Evolutionary conservation across 1,284 basidiomycete species (phyloP).

Genomic region (Leccinum pachyderme): DNA sequence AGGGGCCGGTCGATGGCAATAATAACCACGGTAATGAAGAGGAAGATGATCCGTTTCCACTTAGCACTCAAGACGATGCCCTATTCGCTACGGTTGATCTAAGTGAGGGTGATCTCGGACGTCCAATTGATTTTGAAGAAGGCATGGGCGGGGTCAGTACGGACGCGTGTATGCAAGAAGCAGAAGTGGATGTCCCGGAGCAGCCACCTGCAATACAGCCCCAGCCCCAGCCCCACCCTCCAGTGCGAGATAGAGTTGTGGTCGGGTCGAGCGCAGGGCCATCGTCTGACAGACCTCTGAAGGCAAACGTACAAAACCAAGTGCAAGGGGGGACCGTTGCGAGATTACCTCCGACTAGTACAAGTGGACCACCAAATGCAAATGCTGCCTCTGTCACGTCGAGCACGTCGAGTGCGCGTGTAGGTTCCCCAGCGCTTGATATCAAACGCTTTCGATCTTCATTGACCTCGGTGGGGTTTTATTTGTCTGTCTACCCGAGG

Average conservation of each 20-base stretch:
- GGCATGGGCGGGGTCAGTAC: constrained; percentile 14
- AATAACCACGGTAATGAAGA: constrained; percentile 1
- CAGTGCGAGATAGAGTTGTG: constrained; percentile 2
- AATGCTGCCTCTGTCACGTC: constrained; percentile 5
- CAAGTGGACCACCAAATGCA: constrained; percentile 6
- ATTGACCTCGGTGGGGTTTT: constrained; percentile 42
- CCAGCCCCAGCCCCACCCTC: background rate
- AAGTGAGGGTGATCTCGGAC: constrained; percentile 48
- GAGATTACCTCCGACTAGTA: background rate
- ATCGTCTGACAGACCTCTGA: background rate
- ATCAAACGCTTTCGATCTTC: constrained; percentile 31
- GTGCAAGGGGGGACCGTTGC: background rate
- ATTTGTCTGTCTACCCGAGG: background rate
- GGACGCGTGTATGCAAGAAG: constrained; percentile 9
- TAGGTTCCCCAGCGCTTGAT: background rate
- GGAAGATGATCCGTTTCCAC: constrained; percentile 43
- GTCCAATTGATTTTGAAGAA: constrained; percentile 52
- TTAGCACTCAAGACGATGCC: constrained; percentile 62
- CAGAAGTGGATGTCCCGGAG: background rate
- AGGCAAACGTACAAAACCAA: background rate
- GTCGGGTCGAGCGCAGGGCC: background rate
- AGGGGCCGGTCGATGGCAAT: constrained; percentile 20
- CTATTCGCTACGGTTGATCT: constrained; percentile 60
- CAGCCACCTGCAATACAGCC: background rate
- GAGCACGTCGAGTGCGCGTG: constrained; percentile 6